Conservation (phyloP, 768 basidiomycete species). For the Tylopilus rubrobrunneus region DNA sequence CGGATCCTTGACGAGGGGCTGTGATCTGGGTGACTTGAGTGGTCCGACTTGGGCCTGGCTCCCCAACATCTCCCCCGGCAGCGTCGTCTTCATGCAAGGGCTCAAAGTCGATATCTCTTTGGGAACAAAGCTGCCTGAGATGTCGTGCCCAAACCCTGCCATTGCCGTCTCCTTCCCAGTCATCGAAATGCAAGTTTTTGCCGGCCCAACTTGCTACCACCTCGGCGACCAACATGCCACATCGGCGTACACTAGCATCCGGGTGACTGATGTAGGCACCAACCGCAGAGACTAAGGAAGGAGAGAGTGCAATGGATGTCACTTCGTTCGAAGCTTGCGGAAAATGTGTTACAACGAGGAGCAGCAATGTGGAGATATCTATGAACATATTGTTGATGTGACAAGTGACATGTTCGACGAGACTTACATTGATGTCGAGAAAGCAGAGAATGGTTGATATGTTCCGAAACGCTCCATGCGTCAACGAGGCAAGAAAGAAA, state of each 20-base stretch:
- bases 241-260: constrained; percentile 70
- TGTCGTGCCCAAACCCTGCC: constrained; percentile 62
- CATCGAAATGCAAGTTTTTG: constrained; percentile 72
- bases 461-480: constrained; percentile 72
- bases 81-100: constrained; percentile 17
- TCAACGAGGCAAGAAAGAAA: constrained; percentile 51
- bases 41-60: constrained; percentile 11
- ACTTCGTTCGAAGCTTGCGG: constrained; percentile 46
- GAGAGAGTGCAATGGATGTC: constrained; percentile 46
- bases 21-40: constrained; percentile 6
- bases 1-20: not conserved
- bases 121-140: constrained; percentile 50
- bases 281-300: constrained; percentile 64
- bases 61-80: constrained; percentile 4
- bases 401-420: not conserved
- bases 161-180: constrained; percentile 76
- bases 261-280: constrained; percentile 75
- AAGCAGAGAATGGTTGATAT: constrained; percentile 76
- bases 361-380: constrained; percentile 75
- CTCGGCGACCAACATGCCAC: constrained; percentile 94
- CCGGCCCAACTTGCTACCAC: constrained; percentile 58
- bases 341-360: constrained; percentile 62
- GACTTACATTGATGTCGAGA: constrained; percentile 70
- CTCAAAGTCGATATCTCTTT: constrained; percentile 50
- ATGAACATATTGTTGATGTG: not conserved